Evolutionary conservation across 2,329 filamentous ascomycete species (phyloP), one percentile per base, ranked within the genome.

Genomic region (Penicillium sp.): DNA sequence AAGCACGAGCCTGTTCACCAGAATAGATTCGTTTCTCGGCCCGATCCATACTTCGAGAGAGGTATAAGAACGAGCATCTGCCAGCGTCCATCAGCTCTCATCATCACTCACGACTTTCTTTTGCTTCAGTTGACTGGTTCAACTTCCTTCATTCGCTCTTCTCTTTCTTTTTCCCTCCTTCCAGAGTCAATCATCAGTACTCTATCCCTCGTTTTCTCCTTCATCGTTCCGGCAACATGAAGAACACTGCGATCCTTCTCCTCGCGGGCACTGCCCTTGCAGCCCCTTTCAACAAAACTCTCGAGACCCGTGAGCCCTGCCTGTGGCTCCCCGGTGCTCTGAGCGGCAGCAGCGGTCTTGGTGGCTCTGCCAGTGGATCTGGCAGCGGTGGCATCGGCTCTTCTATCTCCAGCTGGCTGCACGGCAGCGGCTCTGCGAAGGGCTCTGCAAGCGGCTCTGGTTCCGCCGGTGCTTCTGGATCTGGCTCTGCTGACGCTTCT

Each of bases 51-150:
- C 22, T 24, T 44, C 42, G 7, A 31, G 42, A 44, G 42, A 31
- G 16, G 24, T 44, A 44, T 44, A 44, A 44, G 42, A 44, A 21
- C 7, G 24, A 24, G 24, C 42, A 44, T 43, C n/a, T 32, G n/a
- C 27, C 42, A 44, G 24, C 42, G 27, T 24, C 42, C 4, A 44
- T 44, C 27, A 40, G 22, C 21, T 39, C 24, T 41, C 29, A 46
- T 55, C 52, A 53, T 53, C 53, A 55, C 38, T 38, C 21, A 47
- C 31, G 24, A 14, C 36, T 34, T 24, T 53, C 55, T 36, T 50
- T 53, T 46, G 53, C 43, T 55, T 55, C 53, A 53, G 55, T 58
- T 58, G 55, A 55, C 55, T 43, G 55, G 55, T n/a, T 58, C 55
- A 55, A 45, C 55, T 45, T 50, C 52, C 41, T 55, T 48, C 46